Base-by-base conservation (phyloP, 805 yeast genomes). In the Metschnikowia lochheadii region DNA sequence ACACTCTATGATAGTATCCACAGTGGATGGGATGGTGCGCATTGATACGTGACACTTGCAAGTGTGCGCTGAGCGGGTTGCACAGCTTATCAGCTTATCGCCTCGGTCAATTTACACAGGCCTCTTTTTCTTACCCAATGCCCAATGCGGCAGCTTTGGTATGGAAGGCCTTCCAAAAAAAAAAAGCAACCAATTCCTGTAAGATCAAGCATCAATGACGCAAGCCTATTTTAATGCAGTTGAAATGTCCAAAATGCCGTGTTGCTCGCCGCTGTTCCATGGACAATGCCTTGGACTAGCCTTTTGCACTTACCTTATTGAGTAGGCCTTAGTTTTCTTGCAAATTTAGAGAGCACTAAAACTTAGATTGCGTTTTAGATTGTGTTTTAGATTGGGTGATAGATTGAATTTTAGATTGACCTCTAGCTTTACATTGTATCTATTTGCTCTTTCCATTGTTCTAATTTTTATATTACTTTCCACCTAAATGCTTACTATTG, bases 1-100 rank as follows among this genome's bases (percentile, higher is more conserved):
- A 26, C 4, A 26, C 11, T 23, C 26, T 26, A 7, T 10, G 29
- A 26, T 26, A 33, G 7, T 8, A 13, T 35, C 21, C 39, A 37
- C 26, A 8, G 15, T 37, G 40, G 10, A 20, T 13, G 23, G 11
- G 10, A 37, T 7, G 23, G 15, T 37, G 40, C 23, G 23, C 40
- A 13, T 37, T 11, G 35, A 37, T 7, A 20, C 26, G 13, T 39
- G 17, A 21, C 10, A 14, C 32, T 31, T 39, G 41, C 41, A 39
- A 39, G 32, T 39, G 41, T 26, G 43, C 33, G 34, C 21, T 37
- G 43, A 40, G 34, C 17, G 14, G 18, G 18, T 13, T 26, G 43
- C 34, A 26, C 18, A 26, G 20, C 34, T 40, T 40, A 40, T 26
- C 43, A 26, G 43, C 43, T 40, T 40, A 40, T 40, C 43, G 43